phyloP scores from a whole-genome alignment of 192 early-diverging fungal species.

The Coemansia umbellata region DNA sequence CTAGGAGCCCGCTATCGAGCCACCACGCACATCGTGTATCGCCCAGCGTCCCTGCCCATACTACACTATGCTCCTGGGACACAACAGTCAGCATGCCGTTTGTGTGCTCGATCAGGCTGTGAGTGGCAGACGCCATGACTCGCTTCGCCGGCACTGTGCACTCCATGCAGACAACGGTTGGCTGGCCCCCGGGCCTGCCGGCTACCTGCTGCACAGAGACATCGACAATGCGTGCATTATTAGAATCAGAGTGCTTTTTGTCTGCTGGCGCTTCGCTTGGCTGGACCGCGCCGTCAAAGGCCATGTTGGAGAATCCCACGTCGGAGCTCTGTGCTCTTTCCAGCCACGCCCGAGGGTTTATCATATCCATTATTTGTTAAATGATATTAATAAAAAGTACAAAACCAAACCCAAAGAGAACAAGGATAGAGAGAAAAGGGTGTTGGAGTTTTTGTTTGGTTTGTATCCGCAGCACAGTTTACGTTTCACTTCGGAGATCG shows the following conservation, averaged over 20 bases:
- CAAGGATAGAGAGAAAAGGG: neutral
- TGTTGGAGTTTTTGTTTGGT: neutral
- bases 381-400: neutral
- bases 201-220: no score
- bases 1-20: conserved; percentile 6
- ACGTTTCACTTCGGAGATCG: no score
- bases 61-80: no score
- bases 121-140: no score
- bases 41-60: conserved; percentile 3
- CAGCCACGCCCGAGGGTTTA: conserved; percentile 21
- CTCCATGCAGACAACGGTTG: no score
- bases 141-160: no score
- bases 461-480: conserved; percentile 3
- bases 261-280: no score
- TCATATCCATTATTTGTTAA: neutral
- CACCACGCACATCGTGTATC: conserved; percentile 31
- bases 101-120: no score
- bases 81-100: no score
- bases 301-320: conserved; percentile 33
- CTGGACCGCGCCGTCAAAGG: conserved; percentile 11
- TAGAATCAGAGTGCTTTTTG: no score
- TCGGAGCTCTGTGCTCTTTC: conserved; percentile 32
- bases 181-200: no score
- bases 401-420: neutral
- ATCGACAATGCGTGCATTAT: no score